phyloP scores from a whole-genome alignment of 768 basidiomycete genomes.

The Amanita pallidorosea region DNA sequence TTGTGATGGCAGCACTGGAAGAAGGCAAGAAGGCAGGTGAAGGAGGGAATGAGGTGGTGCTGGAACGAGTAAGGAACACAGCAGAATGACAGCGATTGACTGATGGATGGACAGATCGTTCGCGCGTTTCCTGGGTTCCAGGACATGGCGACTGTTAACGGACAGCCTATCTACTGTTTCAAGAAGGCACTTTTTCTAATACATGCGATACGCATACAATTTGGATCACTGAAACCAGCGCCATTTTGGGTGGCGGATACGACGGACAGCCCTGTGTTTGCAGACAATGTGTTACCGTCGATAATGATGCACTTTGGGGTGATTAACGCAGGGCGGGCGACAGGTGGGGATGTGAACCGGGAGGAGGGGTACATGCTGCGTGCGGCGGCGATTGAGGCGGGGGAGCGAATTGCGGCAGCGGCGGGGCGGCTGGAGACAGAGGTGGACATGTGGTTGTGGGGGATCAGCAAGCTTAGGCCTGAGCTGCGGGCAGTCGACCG shows the following conservation, averaged over 20 bases:
- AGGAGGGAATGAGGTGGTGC: conserved; percentile 41
- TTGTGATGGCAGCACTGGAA: conserved; percentile 60
- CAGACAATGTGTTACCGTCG: conserved; percentile 81
- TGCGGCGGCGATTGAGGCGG: conserved; percentile 72
- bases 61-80: conserved; percentile 45
- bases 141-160: conserved; percentile 63
- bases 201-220: conserved; percentile 57
- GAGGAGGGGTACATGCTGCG: conserved; percentile 66
- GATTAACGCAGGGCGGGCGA: conserved; percentile 35
- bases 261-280: conserved; percentile 49
- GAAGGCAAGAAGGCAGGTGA: conserved; percentile 30
- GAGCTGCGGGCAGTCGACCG: conserved; percentile 51
- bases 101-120: conserved; percentile 43
- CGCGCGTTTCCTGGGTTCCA: conserved; percentile 71
- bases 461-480: conserved; percentile 62
- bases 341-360: conserved; percentile 40
- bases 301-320: conserved; percentile 69
- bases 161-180: conserved; percentile 71
- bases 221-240: conserved; percentile 39
- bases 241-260: conserved; percentile 59
- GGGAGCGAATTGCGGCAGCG: conserved; percentile 43
- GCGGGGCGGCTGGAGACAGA: conserved; percentile 38
- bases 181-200: conserved; percentile 84
- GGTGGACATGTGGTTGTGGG: conserved; percentile 78
- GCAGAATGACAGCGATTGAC: background rate